Base-by-base conservation (phyloP, 768 basidiomycete genomes). In the Leccinum truebloodii region DNA sequence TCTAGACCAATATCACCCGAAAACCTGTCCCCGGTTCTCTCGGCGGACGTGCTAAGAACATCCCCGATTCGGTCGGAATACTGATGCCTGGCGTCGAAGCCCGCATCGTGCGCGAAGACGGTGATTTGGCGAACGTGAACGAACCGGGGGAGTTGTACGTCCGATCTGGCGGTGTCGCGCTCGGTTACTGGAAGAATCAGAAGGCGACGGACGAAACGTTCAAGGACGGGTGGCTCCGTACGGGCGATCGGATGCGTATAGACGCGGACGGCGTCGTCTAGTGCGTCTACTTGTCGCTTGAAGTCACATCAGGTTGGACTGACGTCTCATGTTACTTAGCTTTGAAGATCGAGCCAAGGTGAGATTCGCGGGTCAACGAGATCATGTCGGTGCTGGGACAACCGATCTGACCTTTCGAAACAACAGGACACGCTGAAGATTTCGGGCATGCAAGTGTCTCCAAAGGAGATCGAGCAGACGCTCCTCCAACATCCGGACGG, bases 271-370 rank as follows among this genome's bases (percentile, higher is more conserved):
- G 84, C 0, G 80, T 83, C 60, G 85, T 91, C 68, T 92, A 82
- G 89, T 90, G 61, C 49, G 85, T 76, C 22, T 52, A 13, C 1
- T 6, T 14, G 9, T 22, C 3, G 14, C 30, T 26, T 24, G 3
- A n/a, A 26, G 8, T 34, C 54, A 20, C 54, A 22, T 20, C 8
- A 3, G 1, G 41, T 44, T 22, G 16, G 50, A 8, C 32, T 50
- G 9, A 62, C 34, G 14, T 48, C 46, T 20, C n/a, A 28, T 60
- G 4, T 18, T 14, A 46, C 22, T 10, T 57, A 90, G 88, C 72
- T 92, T 85, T 65, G 85, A 85, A 13, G 91, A 92, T 71, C 81
- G 92, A 55, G 79, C 80, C n/a, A 92, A 93, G 81, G 89, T 88
- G 56, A 62, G 60, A 22, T 6, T 30, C 10, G 22, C 14, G n/a